Evolutionary conservation across 148 eudicot genomes (phyloP).

Genomic region (Vaccinium myrtillus): DNA sequence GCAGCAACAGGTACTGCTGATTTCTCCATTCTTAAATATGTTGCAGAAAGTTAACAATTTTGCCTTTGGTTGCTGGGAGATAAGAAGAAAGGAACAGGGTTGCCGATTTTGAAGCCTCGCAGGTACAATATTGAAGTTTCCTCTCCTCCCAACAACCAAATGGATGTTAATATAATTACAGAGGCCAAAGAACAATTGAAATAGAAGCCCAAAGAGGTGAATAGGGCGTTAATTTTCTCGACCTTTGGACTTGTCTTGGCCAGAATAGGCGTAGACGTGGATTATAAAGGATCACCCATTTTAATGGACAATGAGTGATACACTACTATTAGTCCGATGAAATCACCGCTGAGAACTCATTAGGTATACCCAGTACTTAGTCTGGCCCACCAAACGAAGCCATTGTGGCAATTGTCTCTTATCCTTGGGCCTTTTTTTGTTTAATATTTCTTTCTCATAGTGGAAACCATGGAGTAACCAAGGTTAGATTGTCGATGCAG

Average conservation of each 20-base stretch:
- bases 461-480: slow-evolving; percentile 3
- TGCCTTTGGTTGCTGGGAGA: slow-evolving; percentile 15
- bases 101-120: slow-evolving; percentile 15
- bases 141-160: slow-evolving; percentile 21
- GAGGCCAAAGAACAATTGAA: neutral
- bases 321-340: neutral
- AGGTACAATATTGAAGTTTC: slow-evolving; percentile 20
- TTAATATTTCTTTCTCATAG: neutral
- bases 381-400: neutral
- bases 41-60: slow-evolving; percentile 17
- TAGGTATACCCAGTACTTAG: neutral
- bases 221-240: too few relatives aligned
- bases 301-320: neutral
- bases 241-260: neutral
- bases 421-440: neutral
- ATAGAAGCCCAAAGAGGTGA: too few relatives aligned
- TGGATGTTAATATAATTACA: neutral
- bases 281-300: neutral
- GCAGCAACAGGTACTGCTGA: slow-evolving; percentile 71
- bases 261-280: neutral
- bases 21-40: neutral
- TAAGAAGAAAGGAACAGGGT: slow-evolving; percentile 19
- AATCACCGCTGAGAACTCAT: neutral
- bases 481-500: slow-evolving; percentile 33
- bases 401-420: neutral